Base-by-base conservation (phyloP, 2,329 filamentous ascomycete species). In the Paracorniculantispora psalliotae region DNA sequence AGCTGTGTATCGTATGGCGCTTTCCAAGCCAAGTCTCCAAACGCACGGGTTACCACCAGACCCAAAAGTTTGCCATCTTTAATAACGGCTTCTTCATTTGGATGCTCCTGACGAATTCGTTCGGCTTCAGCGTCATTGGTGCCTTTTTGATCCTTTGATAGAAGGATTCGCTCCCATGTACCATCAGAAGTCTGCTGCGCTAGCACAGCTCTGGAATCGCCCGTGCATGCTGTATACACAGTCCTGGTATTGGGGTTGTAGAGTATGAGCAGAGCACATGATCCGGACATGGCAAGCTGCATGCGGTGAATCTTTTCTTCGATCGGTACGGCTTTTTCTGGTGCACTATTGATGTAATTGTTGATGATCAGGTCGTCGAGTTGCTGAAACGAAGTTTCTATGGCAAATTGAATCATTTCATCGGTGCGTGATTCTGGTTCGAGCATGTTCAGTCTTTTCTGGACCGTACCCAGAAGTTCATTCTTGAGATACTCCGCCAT, bases 1-100 rank as follows among this genome's bases (percentile, higher is more conserved):
- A 51, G 12, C 13, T 59, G 57, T 5, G 81, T 68, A 4, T 76
- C 72, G 17, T 77, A 65, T 10, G 79, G 67, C 81, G 83, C 87
- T 68, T 88, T 88, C 82, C 81, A 87, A 59, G 79, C 76, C 49
- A 77, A 74, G 67, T 88, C 84, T 33, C 85, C 85, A 64, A 88
- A 87, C 0, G 83, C 84, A 4, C 84, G 77, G 1, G 83, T 81
- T 1, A 86, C 77, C 52, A 71, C 70, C 49, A 82, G 76, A 1
- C 86, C 85, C 60, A 86, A 75, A 1, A 87, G 69, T 2, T 85
- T 78, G 1, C 84, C 84, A 37, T 75, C 71, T 61, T 78, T 75
- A 4, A 54, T 26, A 6, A 84, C 75, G 10, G 78, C 71, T 8
- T 77, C 72, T 69, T 88, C 84, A 51, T 78, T 79, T 0, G 85